Evolutionary conservation across 148 eudicot genomes (phyloP), one percentile per base, ranked within the genome.

Genomic region (Spergularia marina): DNA sequence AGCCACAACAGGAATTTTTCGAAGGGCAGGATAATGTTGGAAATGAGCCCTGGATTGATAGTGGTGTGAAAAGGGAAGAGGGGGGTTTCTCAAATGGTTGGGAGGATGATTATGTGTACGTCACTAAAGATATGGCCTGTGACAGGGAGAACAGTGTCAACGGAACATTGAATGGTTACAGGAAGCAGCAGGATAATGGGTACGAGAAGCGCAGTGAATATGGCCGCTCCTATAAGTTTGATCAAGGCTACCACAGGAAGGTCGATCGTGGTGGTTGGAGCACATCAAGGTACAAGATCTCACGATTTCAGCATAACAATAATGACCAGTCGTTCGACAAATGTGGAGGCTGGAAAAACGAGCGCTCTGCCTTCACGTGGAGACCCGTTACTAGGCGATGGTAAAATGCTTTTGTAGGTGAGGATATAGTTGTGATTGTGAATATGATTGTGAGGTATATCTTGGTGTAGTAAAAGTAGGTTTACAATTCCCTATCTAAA

Each of bases 211-310:
- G 4, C 21, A 11, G 2, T 5, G 53, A 41, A 8, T 21, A 10
- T 66, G 30, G 53, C 25, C 63, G 63, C 34, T 36, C 2, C n/a
- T 59, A 18, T 59, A 59, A 59, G 4, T 7, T 59, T 55, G 63
- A 64, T 55, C 64, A 58, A 40, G 51, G 56, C 54, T 57, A 65
- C 76, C 70, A 74, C 15, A 65, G 63, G 76, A 64, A 75, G 56
- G 54, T 53, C 11, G 70, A 60, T 72, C 47, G 73, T 34, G 64
- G 72, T 17, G 66, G 74, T 30, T 74, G 79, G 70, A 74, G 84
- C 75, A 62, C 79, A 73, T 75, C 89, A 41, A 81, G 90, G 82
- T 81, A 77, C 74, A 85, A 84, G 78, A 81, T 78, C 66, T 83
- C 84, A 9, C 84, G 84, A 57, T 83, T 53, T 66, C 60, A 76